Evolutionary conservation across 1,284 basidiomycete genomes (phyloP).

Genomic region (Ceratobasidium sp.): DNA sequence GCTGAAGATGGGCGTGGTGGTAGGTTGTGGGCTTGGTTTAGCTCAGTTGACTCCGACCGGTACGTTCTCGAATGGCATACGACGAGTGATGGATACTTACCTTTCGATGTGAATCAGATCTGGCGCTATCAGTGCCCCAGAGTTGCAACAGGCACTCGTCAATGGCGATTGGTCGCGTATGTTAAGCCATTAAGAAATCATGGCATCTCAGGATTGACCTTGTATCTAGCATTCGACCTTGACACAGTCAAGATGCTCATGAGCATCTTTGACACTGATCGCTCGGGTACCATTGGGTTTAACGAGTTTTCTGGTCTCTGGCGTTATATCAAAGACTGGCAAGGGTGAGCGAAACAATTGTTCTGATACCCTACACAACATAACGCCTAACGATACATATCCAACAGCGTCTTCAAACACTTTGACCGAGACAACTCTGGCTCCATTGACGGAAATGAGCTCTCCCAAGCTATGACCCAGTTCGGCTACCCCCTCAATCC

Average conservation of each 20-base stretch:
- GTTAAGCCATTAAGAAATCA: background rate
- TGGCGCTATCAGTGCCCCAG: conserved; percentile 52
- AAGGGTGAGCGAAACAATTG: conserved; percentile 43
- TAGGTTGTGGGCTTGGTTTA: conserved; percentile 48
- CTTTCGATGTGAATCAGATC: conserved; percentile 26
- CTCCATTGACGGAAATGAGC: conserved; percentile 53
- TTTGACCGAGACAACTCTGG: conserved; percentile 53
- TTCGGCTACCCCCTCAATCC: conserved; percentile 83
- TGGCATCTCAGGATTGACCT: background rate
- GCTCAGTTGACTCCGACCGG: conserved; percentile 48
- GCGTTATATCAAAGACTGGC: conserved; percentile 54
- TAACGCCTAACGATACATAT: background rate
- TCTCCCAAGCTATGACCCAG: conserved; percentile 71
- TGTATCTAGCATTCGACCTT: conserved; percentile 51
- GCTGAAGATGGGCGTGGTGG: background rate
- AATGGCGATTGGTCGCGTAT: conserved; percentile 54
- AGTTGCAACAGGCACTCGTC: conserved; percentile 53
- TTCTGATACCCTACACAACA: background rate
- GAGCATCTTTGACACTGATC: conserved; percentile 55
- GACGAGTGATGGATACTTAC: background rate
- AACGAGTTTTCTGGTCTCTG: conserved; percentile 54
- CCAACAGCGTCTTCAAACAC: conserved; percentile 52
- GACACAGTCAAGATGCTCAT: conserved; percentile 56
- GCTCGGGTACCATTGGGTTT: conserved; percentile 55
- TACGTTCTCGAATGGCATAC: conserved; percentile 2